Percentiles rank a stretch among this genome's conserved stretches.
Evolutionary conservation across 1,284 basidiomycete species (phyloP).

Genomic region (Heterobasidion irregulare): DNA sequence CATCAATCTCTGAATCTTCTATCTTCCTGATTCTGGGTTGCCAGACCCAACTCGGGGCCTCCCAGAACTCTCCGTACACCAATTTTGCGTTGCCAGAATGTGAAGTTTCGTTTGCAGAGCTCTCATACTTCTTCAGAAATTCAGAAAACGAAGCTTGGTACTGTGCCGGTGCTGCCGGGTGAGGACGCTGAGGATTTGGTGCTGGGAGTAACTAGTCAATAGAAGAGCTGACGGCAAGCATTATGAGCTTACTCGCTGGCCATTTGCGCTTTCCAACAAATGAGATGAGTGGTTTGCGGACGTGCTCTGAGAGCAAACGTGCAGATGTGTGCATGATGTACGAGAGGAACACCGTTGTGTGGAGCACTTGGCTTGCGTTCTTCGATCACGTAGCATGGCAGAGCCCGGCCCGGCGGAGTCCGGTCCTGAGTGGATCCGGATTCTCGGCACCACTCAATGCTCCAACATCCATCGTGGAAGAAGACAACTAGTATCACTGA

Average conservation of each 20-base stretch:
- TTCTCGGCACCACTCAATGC: too few relatives aligned
- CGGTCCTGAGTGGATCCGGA: too few relatives aligned
- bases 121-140: constrained; percentile 45
- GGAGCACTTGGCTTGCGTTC: too few relatives aligned
- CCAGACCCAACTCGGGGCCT: constrained; percentile 70
- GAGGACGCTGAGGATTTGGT: constrained; percentile 53
- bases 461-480: too few relatives aligned
- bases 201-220: constrained; percentile 25
- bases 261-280: constrained; percentile 70
- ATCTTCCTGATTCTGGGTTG: constrained; percentile 45
- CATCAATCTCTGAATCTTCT: constrained; percentile 68
- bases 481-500: neutral
- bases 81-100: neutral
- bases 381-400: too few relatives aligned
- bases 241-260: constrained; percentile 38
- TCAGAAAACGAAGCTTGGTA: constrained; percentile 54
- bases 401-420: too few relatives aligned
- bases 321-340: constrained; percentile 38
- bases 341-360: too few relatives aligned
- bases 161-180: constrained; percentile 72
- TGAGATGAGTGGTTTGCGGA: constrained; percentile 64
- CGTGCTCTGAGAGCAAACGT: constrained; percentile 19
- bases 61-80: constrained; percentile 59
- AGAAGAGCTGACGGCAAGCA: neutral
- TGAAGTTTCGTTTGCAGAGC: constrained; percentile 19